A percentile compares a stretch with the other conserved stretches of the same genome.
phyloP scores from a whole-genome alignment of 2,329 filamentous ascomycete genomes.

The Beauveria sp. region DNA sequence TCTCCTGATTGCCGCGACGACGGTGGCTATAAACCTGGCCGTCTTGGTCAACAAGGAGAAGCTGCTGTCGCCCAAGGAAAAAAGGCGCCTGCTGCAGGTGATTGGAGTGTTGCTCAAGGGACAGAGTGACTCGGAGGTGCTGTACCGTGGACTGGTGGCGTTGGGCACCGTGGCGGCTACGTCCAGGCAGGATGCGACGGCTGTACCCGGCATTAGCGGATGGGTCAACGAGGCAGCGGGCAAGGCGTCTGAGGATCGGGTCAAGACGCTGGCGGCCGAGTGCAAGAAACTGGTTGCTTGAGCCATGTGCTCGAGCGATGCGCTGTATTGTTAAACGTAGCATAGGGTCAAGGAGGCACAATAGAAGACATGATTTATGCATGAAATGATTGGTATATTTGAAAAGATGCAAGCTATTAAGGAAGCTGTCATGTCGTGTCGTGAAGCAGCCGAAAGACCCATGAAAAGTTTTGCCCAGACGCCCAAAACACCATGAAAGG shows the following conservation, averaged over 20 bases:
- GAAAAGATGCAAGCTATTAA: not conserved
- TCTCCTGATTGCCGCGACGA: conserved; percentile 72
- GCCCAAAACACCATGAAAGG: not conserved
- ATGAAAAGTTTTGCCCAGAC: not conserved
- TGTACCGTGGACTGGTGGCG: conserved; percentile 76
- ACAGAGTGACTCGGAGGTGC: conserved; percentile 70
- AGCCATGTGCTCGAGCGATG: not conserved
- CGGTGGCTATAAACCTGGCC: conserved; percentile 76
- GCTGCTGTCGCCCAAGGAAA: conserved; percentile 26
- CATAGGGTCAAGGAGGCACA: not conserved
- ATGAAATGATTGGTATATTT: not conserved
- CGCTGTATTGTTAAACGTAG: not conserved
- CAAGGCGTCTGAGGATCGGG: conserved; percentile 37
- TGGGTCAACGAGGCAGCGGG: conserved; percentile 37
- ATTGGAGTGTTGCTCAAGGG: conserved; percentile 55
- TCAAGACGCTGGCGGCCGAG: conserved; percentile 40
- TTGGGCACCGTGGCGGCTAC: conserved; percentile 66
- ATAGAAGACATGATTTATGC: not conserved
- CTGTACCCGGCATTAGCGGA: conserved; percentile 29
- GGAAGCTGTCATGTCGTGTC: not conserved
- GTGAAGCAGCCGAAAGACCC: not conserved
- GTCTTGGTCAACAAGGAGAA: conserved; percentile 54
- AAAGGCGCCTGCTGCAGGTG: conserved; percentile 46
- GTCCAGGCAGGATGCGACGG: conserved; percentile 35
- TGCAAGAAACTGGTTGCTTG: conserved; percentile 28